These are phyloP conservation scores for Fagus crenata DNA, from an alignment of 306 rosid genomes.

Conservation along the genomic window DNA sequence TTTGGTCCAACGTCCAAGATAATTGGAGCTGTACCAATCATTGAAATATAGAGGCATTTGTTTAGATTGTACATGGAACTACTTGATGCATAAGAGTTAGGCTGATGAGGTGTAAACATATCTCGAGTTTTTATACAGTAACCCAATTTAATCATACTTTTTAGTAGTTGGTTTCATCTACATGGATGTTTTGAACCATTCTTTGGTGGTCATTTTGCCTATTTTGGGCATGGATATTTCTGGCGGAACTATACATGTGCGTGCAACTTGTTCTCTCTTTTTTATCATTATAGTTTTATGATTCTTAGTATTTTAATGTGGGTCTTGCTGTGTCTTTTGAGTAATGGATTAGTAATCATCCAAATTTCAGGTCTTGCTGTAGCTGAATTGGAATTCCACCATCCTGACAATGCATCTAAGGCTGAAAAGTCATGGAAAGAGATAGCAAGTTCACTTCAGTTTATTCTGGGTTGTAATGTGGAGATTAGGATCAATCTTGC, in stretches of 20 bases:
- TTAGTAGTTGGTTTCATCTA: background rate
- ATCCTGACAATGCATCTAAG: constrained; percentile 46
- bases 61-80: background rate
- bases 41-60: background rate
- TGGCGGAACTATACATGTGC: background rate
- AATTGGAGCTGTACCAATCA: background rate
- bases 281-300: constrained; percentile 2
- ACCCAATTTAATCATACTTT: background rate
- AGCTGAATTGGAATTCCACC: constrained; percentile 71
- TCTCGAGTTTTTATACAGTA: background rate
- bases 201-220: background rate
- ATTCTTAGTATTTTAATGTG: background rate
- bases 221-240: background rate
- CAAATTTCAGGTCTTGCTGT: constrained; percentile 61
- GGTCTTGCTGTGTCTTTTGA: constrained; percentile 4
- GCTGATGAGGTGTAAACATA: background rate
- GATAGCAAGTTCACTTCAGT: constrained; percentile 67
- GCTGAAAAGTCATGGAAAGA: constrained; percentile 83
- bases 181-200: background rate
- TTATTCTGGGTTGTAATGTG: constrained; percentile 59
- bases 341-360: constrained; percentile 9
- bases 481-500: constrained; percentile 69
- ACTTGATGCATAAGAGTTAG: background rate
- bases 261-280: background rate
- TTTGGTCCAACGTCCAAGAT: background rate